Evolutionary conservation across 257 asterid genomes (phyloP), one percentile per base, ranked within the genome.

Genomic region (Fraxinus anomala): DNA sequence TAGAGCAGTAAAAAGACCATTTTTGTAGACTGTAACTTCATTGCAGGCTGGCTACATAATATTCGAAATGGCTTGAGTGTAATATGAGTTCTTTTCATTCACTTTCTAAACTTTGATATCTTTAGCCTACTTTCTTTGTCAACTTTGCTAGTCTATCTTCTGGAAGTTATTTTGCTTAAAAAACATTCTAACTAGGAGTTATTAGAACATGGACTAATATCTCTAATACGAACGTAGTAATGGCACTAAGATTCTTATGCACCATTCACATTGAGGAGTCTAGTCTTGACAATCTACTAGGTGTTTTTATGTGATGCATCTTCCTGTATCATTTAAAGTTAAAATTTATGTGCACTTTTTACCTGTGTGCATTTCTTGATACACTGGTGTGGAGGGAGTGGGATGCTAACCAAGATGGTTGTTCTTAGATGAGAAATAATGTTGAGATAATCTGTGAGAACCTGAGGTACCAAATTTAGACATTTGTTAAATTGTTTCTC

Each of bases 61-160:
- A 1, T 56, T n/a, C 23, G 3, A 56, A 56, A n/a, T 56, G 23
- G 24, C 30, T 1, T 5, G 13, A 14, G n/a, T 14, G 14, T 13
- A 47, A 16, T 47, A 47, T 47, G n/a, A 47, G 56, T 16, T 47
- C 1, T 59, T 59, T 59, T 59, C 13, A 23, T 59, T 59, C 30
- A 59, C 3, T 59, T 21, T 59, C 67, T 59, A 7, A 47, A 23
- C 28, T 21, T 19, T 59, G 67, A 59, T 21, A 59, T 56, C 66
- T n/a, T 56, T 56, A 56, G 66, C 12, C 66, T 56, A 56, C 66
- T 56, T 56, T 56, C 66, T 56, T 56, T 56, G 13, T 56, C 66
- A 23, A 56, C 66, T n/a, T 14, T 6, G 7, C 66, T n/a, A 0
- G 30, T n/a, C 30, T 24, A 26, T 17, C 11, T 56, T 19, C 2